A percentile compares a stretch with the other conserved stretches of the same genome.
phyloP scores from a whole-genome alignment of 805 yeast species.

The Suhomyces faveliae region DNA sequence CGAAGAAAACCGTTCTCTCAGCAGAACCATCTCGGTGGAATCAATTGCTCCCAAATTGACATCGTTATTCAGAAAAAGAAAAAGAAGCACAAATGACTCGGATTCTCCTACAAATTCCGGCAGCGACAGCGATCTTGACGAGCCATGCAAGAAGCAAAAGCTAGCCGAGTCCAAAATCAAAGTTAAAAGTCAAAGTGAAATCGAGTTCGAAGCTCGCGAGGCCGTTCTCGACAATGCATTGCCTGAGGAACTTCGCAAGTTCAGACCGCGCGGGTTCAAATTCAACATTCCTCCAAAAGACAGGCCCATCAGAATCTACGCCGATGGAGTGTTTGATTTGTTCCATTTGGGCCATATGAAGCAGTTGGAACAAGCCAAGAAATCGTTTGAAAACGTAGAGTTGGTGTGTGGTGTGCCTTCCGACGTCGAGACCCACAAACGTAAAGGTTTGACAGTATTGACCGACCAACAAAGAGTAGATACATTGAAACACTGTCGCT shows the following conservation, averaged over 20 bases:
- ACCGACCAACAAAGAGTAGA: conserved; percentile 87
- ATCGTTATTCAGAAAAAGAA: conserved; percentile 26
- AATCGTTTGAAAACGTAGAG: conserved; percentile 78
- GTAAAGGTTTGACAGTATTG: conserved; percentile 91
- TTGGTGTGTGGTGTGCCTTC: conserved; percentile 91
- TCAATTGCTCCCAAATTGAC: conserved; percentile 37
- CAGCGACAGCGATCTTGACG: conserved; percentile 18
- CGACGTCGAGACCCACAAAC: conserved; percentile 84
- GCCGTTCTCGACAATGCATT: conserved; percentile 58
- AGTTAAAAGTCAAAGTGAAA: conserved; percentile 25
- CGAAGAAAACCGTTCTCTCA: conserved; percentile 13
- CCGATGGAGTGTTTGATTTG: conserved; percentile 96
- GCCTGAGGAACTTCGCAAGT: conserved; percentile 70
- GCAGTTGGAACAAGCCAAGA: conserved; percentile 95
- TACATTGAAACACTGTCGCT: conserved; percentile 85
- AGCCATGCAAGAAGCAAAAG: conserved; percentile 16
- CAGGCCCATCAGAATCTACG: conserved; percentile 89
- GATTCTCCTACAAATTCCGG: conserved; percentile 15
- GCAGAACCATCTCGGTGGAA: conserved; percentile 41
- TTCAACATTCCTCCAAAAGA: conserved; percentile 82
- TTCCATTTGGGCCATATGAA: conserved; percentile 98
- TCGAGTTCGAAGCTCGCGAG: conserved; percentile 48
- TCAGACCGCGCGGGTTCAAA: conserved; percentile 73
- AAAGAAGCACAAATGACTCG: conserved; percentile 11
- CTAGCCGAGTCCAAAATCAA: conserved; percentile 13